A percentile compares a stretch with the other conserved stretches of the same genome.
phyloP scores from a whole-genome alignment of 345 rosid genomes.

The Microcos paniculata region DNA sequence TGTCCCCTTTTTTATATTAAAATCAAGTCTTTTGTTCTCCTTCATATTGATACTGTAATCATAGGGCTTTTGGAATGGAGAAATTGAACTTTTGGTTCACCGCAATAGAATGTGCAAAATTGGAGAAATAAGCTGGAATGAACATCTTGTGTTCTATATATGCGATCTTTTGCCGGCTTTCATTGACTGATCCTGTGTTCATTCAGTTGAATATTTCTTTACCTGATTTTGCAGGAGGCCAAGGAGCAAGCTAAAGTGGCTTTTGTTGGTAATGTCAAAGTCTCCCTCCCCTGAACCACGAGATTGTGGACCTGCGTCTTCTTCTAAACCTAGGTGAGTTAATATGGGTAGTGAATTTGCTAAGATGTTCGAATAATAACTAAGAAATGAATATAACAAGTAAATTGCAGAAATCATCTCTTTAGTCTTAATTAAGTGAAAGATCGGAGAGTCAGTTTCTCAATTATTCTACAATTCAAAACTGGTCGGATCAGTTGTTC shows the following conservation, averaged over 20 bases:
- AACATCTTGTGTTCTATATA: background rate
- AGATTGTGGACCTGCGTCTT: slow-evolving; percentile 30
- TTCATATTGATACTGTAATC: background rate
- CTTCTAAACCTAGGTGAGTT: slow-evolving; percentile 40
- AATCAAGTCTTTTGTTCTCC: background rate
- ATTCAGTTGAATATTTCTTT: slow-evolving; percentile 7
- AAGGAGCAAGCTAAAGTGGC: slow-evolving; percentile 22
- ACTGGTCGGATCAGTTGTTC: slow-evolving; percentile 1
- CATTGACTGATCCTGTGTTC: background rate
- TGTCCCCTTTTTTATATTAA: background rate
- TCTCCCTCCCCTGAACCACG: slow-evolving; percentile 46
- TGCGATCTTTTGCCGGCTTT: slow-evolving; percentile 1
- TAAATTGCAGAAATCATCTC: background rate
- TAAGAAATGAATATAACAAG: background rate
- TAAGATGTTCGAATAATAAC: background rate
- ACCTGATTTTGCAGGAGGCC: slow-evolving; percentile 25
- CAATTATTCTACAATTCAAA: background rate
- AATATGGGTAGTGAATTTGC: background rate
- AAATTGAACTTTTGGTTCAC: background rate
- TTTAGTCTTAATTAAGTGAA: background rate
- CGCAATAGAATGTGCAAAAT: background rate
- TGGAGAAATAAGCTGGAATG: background rate
- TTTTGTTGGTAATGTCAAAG: slow-evolving; percentile 57
- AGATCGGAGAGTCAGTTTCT: background rate
- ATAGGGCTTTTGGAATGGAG: background rate